Evolutionary conservation across 164 flowering plant genomes (phyloP).

Genomic region (Nymphaea thermarum): DNA sequence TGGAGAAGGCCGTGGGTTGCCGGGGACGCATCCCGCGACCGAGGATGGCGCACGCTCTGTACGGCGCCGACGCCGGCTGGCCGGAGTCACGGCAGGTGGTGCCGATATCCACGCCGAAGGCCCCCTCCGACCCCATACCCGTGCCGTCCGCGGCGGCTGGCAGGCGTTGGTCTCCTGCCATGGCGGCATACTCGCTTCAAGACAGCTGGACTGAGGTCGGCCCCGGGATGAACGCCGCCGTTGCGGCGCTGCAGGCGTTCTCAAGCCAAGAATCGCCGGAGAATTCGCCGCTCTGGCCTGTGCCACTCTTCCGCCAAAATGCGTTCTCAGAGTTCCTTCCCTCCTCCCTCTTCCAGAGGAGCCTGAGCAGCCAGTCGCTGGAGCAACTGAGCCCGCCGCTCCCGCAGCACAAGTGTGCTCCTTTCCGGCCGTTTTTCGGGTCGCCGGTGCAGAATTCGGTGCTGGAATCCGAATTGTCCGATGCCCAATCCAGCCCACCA

Average conservation of each 20-base stretch:
- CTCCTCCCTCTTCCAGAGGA: background rate
- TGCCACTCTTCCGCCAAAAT: background rate
- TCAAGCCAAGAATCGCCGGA: background rate
- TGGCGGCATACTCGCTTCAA: background rate
- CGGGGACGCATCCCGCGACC: background rate
- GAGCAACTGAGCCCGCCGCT: background rate
- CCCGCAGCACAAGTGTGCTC: background rate
- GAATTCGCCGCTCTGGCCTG: background rate
- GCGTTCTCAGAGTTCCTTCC: background rate
- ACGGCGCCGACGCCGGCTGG: background rate
- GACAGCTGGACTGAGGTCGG: background rate
- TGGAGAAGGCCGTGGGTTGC: background rate
- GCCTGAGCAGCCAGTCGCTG: slow-evolving; percentile 1
- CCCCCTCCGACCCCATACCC: background rate
- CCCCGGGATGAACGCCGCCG: background rate
- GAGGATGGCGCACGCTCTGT: background rate
- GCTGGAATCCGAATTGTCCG: background rate
- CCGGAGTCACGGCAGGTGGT: background rate
- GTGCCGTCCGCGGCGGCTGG: background rate
- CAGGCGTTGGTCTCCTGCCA: background rate
- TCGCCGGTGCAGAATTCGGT: background rate
- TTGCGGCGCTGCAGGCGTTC: background rate
- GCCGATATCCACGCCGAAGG: background rate
- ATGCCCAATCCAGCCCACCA: background rate
- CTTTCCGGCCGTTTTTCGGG: background rate